Conservation (phyloP, 2,329 filamentous ascomycete genomes). For the Calcarisporium arbuscula region DNA sequence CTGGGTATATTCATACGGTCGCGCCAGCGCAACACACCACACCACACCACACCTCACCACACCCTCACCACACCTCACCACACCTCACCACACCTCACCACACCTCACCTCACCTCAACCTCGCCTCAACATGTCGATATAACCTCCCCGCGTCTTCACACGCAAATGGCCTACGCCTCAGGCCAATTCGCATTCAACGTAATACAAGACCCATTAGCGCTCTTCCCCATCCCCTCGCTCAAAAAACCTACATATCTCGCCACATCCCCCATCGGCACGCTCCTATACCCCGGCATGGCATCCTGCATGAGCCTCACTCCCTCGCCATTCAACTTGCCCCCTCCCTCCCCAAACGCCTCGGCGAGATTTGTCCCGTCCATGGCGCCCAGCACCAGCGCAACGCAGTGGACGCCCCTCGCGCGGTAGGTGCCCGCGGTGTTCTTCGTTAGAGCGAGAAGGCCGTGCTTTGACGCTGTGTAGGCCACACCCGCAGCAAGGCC, state of each 20-base stretch:
- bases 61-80: too few species aligned
- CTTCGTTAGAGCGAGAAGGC: slow-evolving; percentile 46
- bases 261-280: slow-evolving; percentile 27
- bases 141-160: too few species aligned
- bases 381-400: slow-evolving; percentile 42
- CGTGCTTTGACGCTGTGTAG: slow-evolving; percentile 49
- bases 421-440: slow-evolving; percentile 53
- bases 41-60: too few species aligned
- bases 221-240: slow-evolving; percentile 21
- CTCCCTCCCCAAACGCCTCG: slow-evolving; percentile 32
- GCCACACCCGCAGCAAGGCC: slow-evolving; percentile 37
- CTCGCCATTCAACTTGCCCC: slow-evolving; percentile 28
- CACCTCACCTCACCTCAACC: too few species aligned
- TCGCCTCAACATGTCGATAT: too few species aligned
- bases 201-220: slow-evolving; percentile 28
- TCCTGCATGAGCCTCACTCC: slow-evolving; percentile 20
- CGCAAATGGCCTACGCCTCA: slow-evolving; percentile 16
- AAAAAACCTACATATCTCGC: slow-evolving; percentile 33
- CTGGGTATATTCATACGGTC: too few species aligned
- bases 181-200: slow-evolving; percentile 32
- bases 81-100: too few species aligned
- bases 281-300: slow-evolving; percentile 21
- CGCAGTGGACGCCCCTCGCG: slow-evolving; percentile 44
- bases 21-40: too few species aligned
- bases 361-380: slow-evolving; percentile 51